Conservation (phyloP, 768 basidiomycete species). For the Boletus sp. region DNA sequence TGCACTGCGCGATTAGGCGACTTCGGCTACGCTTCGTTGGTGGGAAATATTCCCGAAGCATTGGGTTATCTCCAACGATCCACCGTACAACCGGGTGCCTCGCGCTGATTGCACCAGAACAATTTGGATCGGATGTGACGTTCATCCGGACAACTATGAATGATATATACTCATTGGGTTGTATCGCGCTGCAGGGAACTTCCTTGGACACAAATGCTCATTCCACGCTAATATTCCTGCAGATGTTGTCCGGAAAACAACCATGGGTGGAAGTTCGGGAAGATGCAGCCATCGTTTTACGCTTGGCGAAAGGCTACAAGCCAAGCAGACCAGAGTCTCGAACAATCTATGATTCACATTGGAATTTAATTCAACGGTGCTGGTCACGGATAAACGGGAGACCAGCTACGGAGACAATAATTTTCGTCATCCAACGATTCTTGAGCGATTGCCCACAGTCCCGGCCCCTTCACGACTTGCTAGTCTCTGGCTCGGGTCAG, state of each 20-base stretch:
- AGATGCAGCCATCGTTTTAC: constrained; percentile 5
- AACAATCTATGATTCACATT: background rate
- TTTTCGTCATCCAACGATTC: background rate
- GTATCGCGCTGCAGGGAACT: constrained; percentile 29
- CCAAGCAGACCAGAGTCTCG: constrained; percentile 1
- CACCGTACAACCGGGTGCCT: constrained; percentile 32
- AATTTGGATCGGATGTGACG: constrained; percentile 19
- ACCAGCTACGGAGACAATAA: background rate
- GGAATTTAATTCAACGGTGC: constrained; percentile 6
- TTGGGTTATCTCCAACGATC: constrained; percentile 5
- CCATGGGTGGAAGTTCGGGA: constrained; percentile 9
- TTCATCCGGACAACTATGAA: background rate
- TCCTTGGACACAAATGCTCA: background rate
- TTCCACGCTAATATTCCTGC: background rate
- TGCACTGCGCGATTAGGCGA: constrained; percentile 39
- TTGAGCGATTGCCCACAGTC: background rate
- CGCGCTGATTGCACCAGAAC: constrained; percentile 41
- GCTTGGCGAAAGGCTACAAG: background rate
- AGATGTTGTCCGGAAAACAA: constrained; percentile 23
- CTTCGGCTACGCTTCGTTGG: too few species aligned
- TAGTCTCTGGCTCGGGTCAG: too few species aligned
- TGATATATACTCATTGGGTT: too few species aligned
- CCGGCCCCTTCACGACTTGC: background rate
- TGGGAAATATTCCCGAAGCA: constrained; percentile 18
- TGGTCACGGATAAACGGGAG: background rate